phyloP scores from a whole-genome alignment of 257 asterid species.

The Linderniella brevidens region DNA sequence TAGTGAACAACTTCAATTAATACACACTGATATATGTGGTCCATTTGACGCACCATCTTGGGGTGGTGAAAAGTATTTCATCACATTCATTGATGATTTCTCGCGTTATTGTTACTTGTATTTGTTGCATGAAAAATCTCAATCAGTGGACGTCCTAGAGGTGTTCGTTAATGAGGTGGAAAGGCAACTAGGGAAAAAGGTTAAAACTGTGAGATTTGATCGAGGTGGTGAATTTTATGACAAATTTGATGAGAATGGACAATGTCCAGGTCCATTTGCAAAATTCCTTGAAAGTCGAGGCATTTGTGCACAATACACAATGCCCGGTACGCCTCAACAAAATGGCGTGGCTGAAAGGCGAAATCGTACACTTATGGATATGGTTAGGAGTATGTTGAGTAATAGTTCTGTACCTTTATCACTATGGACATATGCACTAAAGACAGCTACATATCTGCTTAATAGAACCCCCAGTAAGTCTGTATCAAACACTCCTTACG shows the following conservation, averaged over 20 bases:
- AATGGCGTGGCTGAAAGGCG: neutral
- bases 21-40: too few species aligned
- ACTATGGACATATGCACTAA: neutral
- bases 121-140: too few species aligned
- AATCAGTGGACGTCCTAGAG: neutral
- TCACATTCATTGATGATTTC: too few species aligned
- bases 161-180: neutral
- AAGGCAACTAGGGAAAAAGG: neutral
- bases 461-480: neutral
- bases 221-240: neutral
- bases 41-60: too few species aligned
- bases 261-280: neutral
- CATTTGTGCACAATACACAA: neutral
- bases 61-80: too few species aligned
- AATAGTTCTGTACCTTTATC: neutral
- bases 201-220: neutral
- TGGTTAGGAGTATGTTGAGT: slow-evolving; percentile 1
- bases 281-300: neutral
- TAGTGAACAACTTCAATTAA: neutral
- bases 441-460: neutral
- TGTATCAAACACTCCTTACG: neutral
- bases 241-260: neutral
- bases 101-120: too few species aligned
- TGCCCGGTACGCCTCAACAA: neutral
- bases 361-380: neutral